Base-by-base conservation (phyloP, 805 yeast genomes). In the Pichia pseudocactophila region DNA sequence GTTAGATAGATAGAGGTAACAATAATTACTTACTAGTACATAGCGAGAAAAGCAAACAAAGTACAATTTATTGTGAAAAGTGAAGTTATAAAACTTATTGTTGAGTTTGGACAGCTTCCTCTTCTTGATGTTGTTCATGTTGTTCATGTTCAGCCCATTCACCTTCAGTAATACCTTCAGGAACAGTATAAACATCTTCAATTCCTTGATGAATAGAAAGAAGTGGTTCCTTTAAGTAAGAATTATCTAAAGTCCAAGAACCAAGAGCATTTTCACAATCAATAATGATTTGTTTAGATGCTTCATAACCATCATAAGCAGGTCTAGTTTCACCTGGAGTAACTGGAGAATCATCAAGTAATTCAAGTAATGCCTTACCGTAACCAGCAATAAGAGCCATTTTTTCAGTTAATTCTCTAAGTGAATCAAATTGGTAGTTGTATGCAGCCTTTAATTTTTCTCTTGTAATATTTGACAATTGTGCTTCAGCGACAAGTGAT, bases 261-360 rank as follows among this genome's bases (percentile, higher is more conserved):
- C 94, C 95, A 59, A 90, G 76, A 49, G 97, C 95, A 55, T 80
- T 82, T 74, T 90, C 98, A 54, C 95, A 92, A 66, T 90, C 97
- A 63, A 88, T 83, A 61, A 92, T 88, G 70, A 92, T 87, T 74
- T 92, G 97, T 75, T 88, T 89, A 49, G 96, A 84, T 46, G 96
- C 96, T 65, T 90, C 97, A 66, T 88, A 90, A 54, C 97, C 97
- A 62, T 92, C 97, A 69, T 92, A 90, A 47, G 96, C 90, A 39
- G 96, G 90, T 74, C 97, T 87, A 52, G 96, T 82, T 75, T 90
- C 97, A 73, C 98, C 98, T 50, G 98, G 98, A 54, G 97, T 90
- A 52, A 92, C 96, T 50, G 97, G 95, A 52, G 92, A 70, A 68
- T 90, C 97, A 65, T 90, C 97, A 64, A 90, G 77, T 61, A 90